Base-by-base conservation (phyloP, 306 rosid genomes). In the Quercus robur region DNA sequence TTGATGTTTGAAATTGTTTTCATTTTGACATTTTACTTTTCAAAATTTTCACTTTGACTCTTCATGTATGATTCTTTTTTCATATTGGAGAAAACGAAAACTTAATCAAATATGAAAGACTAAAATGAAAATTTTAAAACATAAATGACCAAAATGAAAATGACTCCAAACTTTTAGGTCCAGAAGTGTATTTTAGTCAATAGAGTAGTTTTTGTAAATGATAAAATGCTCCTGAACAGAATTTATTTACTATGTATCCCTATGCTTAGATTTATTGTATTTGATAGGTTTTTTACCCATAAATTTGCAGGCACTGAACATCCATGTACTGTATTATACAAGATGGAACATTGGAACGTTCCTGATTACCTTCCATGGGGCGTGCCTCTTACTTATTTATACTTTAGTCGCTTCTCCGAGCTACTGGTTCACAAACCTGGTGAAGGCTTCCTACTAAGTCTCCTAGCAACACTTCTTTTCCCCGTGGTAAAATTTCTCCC, bases 351-450 rank as follows among this genome's bases (percentile, higher is more conserved):
- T 55, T 89, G 95, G 95, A 86, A 0, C 46, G 6, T 90, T 35
- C 93, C 97, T 1, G 92, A 92, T 79, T 79, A 52, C 63, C 23
- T 57, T 67, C 94, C 95, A 11, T 92, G 97, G 97, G 97, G 97
- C 2, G 56, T 92, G n/a, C 86, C 95, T 44, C 66, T 90, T 0
- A 74, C 26, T 66, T 82, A 28, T 67, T 80, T 92, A 4, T 90
- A 92, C 81, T 83, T 87, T 0, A 92, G 69, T 69, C 95, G 95
- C 75, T 90, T 92, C 61, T 58, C 97, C 0, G 95, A 90, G 81
- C 82, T 92, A 14, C 73, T 90, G 55, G 82, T 90, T 82, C 97
- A 89, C 61, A 92, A 89, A 81, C 97, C 97, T 3, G 85, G 89
- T 4, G 89, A 92, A 87, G 79, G 83, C 75, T 41, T 86, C 58